A percentile compares a stretch with the other conserved stretches of the same genome.
Conservation (phyloP, 352 stramenopile genomes). For the Phytophthora sp. region DNA sequence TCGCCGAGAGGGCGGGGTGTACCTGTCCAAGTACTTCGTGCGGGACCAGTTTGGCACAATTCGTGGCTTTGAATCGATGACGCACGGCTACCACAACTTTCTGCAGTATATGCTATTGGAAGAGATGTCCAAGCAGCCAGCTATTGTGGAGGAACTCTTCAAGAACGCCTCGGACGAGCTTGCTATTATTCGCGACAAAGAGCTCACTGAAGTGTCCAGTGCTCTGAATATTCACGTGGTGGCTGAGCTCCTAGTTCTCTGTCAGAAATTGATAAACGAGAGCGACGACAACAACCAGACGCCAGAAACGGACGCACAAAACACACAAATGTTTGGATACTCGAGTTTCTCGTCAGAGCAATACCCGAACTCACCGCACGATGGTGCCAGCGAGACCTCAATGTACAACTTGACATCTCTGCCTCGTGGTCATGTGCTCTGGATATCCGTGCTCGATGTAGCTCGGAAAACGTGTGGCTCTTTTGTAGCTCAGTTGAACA, state of each 20-base stretch:
- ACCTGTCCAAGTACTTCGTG: slow-evolving; percentile 90
- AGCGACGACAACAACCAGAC: slow-evolving; percentile 45
- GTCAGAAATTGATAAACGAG: slow-evolving; percentile 63
- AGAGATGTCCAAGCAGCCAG: slow-evolving; percentile 78
- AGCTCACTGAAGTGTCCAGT: slow-evolving; percentile 60
- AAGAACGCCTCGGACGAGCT: slow-evolving; percentile 72
- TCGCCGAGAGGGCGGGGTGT: slow-evolving; percentile 79
- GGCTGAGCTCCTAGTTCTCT: slow-evolving; percentile 72
- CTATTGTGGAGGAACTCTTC: slow-evolving; percentile 74
- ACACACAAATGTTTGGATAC: slow-evolving; percentile 54
- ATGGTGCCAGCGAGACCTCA: slow-evolving; percentile 61
- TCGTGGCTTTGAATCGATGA: slow-evolving; percentile 87
- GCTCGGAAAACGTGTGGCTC: slow-evolving; percentile 48
- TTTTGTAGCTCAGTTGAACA: slow-evolving; percentile 72
- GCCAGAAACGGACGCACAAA: slow-evolving; percentile 35
- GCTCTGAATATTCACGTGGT: slow-evolving; percentile 77
- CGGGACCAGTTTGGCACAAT: slow-evolving; percentile 90
- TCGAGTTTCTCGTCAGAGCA: slow-evolving; percentile 63
- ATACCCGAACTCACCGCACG: slow-evolving; percentile 60
- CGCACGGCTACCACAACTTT: slow-evolving; percentile 91
- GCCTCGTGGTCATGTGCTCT: slow-evolving; percentile 59
- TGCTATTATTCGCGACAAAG: slow-evolving; percentile 50
- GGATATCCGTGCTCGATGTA: slow-evolving; percentile 57
- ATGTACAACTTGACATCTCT: slow-evolving; percentile 87
- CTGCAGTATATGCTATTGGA: slow-evolving; percentile 90